phyloP scores from a whole-genome alignment of 192 early-diverging fungal genomes.

The Entophlyctis helioformis region DNA sequence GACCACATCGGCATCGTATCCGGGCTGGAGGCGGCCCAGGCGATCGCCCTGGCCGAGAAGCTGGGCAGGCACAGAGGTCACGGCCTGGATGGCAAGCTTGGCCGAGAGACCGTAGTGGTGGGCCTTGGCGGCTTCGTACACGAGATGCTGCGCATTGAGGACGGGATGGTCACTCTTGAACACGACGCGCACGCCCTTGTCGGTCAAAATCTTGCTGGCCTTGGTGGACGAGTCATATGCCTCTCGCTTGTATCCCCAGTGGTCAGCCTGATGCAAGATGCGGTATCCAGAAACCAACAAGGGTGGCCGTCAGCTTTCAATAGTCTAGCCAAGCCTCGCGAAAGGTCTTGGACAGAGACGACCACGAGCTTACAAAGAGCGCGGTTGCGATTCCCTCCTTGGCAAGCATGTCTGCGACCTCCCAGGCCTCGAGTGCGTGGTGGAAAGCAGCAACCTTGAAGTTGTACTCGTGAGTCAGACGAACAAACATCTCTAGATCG shows the following conservation, averaged over 20 bases:
- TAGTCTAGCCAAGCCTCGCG: too few relatives aligned
- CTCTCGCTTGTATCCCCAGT: conserved; percentile 60
- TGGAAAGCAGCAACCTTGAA: conserved; percentile 65
- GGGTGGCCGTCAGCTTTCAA: too few relatives aligned
- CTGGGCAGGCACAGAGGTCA: conserved; percentile 62
- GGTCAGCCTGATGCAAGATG: conserved; percentile 22
- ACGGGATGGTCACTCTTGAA: conserved; percentile 74
- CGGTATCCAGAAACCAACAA: too few relatives aligned
- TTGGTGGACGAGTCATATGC: conserved; percentile 55
- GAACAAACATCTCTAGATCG: conserved; percentile 63
- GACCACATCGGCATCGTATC: conserved; percentile 73
- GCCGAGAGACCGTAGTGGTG: conserved; percentile 57
- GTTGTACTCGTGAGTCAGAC: conserved; percentile 58
- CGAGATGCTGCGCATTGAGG: conserved; percentile 56
- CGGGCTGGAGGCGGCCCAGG: conserved; percentile 46
- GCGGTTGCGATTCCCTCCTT: conserved; percentile 54
- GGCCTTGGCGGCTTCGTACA: conserved; percentile 65
- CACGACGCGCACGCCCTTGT: conserved; percentile 61
- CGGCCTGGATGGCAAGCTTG: conserved; percentile 40
- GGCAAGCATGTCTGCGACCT: conserved; percentile 49
- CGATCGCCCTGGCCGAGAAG: conserved; percentile 54
- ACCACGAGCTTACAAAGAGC: conserved; percentile 53
- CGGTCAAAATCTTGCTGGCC: conserved; percentile 43
- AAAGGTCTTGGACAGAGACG: neutral
- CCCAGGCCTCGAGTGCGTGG: conserved; percentile 67